These are phyloP conservation scores for Sarocladiaceae sp. DNA, from an alignment of 2,329 filamentous ascomycete genomes.

Conservation along the genomic window DNA sequence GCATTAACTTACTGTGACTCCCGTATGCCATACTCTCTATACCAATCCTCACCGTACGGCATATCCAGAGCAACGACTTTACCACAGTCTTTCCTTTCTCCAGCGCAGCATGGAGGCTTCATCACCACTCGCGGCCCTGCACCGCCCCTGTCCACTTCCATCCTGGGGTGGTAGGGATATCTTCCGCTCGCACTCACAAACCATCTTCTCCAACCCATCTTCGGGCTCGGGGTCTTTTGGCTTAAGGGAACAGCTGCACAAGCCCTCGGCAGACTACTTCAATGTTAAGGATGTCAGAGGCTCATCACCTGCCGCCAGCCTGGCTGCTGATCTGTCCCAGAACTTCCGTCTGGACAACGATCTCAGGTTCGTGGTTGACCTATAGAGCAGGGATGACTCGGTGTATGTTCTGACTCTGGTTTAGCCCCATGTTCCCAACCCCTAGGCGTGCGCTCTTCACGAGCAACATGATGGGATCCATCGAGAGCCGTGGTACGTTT, in stretches of 20 bases:
- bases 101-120: constrained; percentile 72
- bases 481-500: constrained; percentile 28
- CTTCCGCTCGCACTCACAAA: constrained; percentile 42
- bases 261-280: constrained; percentile 69
- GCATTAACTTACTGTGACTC: constrained; percentile 13
- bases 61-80: constrained; percentile 20
- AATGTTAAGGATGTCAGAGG: constrained; percentile 68
- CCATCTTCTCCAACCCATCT: constrained; percentile 36
- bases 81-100: constrained; percentile 11
- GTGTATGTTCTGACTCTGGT: constrained; percentile 7
- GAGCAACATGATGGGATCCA: constrained; percentile 28
- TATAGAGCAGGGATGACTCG: too few relatives aligned
- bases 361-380: constrained; percentile 60
- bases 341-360: constrained; percentile 90
- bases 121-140: constrained; percentile 89
- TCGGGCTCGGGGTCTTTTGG: constrained; percentile 62
- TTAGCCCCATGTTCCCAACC: constrained; percentile 34
- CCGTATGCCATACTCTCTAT: constrained; percentile 14
- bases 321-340: constrained; percentile 90
- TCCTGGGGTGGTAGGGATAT: constrained; percentile 53
- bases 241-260: constrained; percentile 67
- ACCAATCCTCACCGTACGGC: constrained; percentile 17
- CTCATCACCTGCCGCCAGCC: constrained; percentile 83
- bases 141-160: constrained; percentile 57
- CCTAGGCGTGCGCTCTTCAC: constrained; percentile 35